Percentiles rank a stretch among this genome's conserved stretches.
Conservation (phyloP, 805 yeast genomes). For the Ascoidea tarda region DNA sequence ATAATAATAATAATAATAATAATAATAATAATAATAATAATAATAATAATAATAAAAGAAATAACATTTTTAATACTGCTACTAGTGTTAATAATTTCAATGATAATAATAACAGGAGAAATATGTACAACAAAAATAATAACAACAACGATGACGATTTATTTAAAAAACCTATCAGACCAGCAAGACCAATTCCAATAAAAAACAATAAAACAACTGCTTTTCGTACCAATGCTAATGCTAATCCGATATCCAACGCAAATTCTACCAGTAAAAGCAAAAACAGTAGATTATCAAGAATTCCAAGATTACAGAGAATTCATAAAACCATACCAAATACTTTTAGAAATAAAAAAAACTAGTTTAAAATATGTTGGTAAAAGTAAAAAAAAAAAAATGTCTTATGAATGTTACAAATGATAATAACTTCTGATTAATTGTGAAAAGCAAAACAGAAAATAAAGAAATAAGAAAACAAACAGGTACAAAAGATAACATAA, state of each 20-base stretch:
- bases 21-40: neutral
- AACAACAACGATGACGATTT: neutral
- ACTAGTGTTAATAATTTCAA: neutral
- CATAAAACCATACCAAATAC: too few relatives aligned
- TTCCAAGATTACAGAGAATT: constrained; percentile 1
- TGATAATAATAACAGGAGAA: neutral
- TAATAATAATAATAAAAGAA: neutral
- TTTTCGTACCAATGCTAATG: too few relatives aligned
- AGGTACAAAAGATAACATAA: too few relatives aligned
- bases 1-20: too few relatives aligned
- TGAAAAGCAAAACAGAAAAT: too few relatives aligned
- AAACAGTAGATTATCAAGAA: constrained; percentile 6
- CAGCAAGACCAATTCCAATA: neutral
- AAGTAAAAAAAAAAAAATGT: too few relatives aligned
- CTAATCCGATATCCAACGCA: neutral
- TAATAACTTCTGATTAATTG: too few relatives aligned
- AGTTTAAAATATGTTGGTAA: too few relatives aligned
- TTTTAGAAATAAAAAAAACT: too few relatives aligned
- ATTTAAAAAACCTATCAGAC: neutral
- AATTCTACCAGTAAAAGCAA: neutral
- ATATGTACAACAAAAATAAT: neutral
- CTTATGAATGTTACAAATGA: too few relatives aligned
- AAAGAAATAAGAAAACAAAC: too few relatives aligned
- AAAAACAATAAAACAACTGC: too few relatives aligned
- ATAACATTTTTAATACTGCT: neutral